Evolutionary conservation across 2,329 filamentous ascomycete species (phyloP).

Genomic region (Chrysosporium keratinophilum): DNA sequence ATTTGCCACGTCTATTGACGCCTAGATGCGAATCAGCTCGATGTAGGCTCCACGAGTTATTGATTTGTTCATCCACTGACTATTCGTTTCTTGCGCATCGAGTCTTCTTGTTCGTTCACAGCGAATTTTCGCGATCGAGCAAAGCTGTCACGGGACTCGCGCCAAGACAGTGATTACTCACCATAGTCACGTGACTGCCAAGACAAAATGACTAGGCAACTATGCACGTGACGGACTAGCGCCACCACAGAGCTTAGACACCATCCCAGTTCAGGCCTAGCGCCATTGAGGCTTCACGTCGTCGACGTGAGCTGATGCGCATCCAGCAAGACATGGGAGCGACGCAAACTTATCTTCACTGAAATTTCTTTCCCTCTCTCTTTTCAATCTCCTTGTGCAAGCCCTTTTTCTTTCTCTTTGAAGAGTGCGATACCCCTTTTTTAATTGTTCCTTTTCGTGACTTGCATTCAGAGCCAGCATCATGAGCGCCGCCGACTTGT

Average conservation of each 20-base stretch:
- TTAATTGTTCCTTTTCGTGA: neutral
- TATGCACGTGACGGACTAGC: neutral
- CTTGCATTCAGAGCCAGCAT: neutral
- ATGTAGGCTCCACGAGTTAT: neutral
- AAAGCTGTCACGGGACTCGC: neutral
- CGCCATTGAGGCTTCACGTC: neutral
- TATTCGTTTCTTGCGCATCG: neutral
- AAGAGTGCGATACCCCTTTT: neutral
- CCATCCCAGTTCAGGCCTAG: neutral
- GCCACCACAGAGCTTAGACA: neutral
- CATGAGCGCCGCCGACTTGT: slow-evolving; percentile 57
- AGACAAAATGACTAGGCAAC: too few relatives aligned
- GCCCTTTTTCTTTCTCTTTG: neutral
- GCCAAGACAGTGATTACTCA: neutral
- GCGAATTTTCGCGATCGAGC: neutral
- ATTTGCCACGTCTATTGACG: neutral
- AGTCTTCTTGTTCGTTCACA: too few relatives aligned
- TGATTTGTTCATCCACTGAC: neutral
- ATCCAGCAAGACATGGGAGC: neutral
- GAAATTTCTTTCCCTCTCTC: neutral
- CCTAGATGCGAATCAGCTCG: neutral
- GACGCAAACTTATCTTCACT: neutral
- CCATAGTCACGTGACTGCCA: neutral
- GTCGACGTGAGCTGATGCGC: neutral
- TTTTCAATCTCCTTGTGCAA: neutral